phyloP scores from a whole-genome alignment of 1,284 basidiomycete genomes.

The Singerocomus rubriflavus region DNA sequence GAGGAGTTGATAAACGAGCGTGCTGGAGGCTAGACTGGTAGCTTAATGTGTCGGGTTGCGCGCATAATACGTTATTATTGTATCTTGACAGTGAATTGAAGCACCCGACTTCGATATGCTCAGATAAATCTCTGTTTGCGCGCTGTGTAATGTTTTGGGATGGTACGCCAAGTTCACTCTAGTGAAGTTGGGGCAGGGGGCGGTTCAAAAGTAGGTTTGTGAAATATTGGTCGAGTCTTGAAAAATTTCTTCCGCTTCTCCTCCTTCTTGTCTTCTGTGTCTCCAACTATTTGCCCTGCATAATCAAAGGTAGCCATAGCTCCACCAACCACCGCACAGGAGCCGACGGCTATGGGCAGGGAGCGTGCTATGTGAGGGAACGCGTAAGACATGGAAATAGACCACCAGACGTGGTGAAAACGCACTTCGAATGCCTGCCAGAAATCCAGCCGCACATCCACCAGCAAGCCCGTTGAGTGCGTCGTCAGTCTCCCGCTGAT shows the following conservation, averaged over 20 bases:
- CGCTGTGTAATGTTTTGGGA: conserved; percentile 5
- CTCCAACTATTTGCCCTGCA: conserved; percentile 62
- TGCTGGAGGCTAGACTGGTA: conserved; percentile 5
- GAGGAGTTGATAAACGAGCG: conserved; percentile 31
- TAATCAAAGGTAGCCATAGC: conserved; percentile 85
- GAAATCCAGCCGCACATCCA: conserved; percentile 90
- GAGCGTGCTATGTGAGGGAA: conserved; percentile 61
- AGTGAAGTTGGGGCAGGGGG: conserved; percentile 18
- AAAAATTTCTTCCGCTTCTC: conserved; percentile 72
- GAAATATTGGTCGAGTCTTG: conserved; percentile 46
- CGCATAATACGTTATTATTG: neutral
- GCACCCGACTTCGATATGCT: neutral
- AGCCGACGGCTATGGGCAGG: conserved; percentile 78
- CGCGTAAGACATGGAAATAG: conserved; percentile 6
- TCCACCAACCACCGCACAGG: conserved; percentile 78
- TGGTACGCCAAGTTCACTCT: conserved; percentile 21
- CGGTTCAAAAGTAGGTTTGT: conserved; percentile 34
- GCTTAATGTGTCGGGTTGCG: neutral
- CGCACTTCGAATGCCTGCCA: conserved; percentile 81
- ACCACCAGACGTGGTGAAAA: neutral
- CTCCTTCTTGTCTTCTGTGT: conserved; percentile 43
- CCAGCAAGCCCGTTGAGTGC: conserved; percentile 82
- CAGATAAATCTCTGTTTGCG: conserved; percentile 21
- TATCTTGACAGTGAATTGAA: conserved; percentile 1
- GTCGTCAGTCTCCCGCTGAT: conserved; percentile 80